Evolutionary conservation across 208 protist genomes (phyloP), one percentile per base, ranked within the genome.

Genomic region (Porcisia hertigi): DNA sequence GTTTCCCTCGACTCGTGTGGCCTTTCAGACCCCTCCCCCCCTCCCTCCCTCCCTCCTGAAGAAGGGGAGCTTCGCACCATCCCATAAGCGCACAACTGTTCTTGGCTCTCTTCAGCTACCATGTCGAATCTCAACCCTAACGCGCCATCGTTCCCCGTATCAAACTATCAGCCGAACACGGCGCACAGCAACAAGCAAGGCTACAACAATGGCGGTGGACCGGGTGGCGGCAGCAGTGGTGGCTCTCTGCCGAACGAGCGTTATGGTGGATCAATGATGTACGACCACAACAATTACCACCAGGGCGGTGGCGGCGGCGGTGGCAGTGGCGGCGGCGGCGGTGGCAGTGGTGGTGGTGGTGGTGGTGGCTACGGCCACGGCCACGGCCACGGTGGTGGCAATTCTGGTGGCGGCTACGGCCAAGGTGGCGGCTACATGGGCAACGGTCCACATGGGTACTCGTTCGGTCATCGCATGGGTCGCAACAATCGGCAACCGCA

Each of bases 71-170:
- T 25, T 8, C 0, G 47, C 65, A 30, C 23, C 14, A 14, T 54
- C 57, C 8, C 14, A 54, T 36, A 47, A 25, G n/a, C 64, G 14
- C 43, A 69, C n/a, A 69, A 49, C 47, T 63, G 45, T 43, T 75
- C 0, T 57, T 45, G 73, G 20, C 63, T 57, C 34, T 45, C 25
- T 43, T 75, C 25, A 58, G 65, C 65, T 18, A 69, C 25, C 55
- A 82, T 82, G 78, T 82, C 78, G 0, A 69, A 74, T 58, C 78
- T 82, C 49, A 82, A 82, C 53, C 78, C 78, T 9, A 77, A 77
- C 67, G 78, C 78, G 36, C 78, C 72, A 16, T 77, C 78, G 23
- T 82, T 78, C 52, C 41, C 54, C 7, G 73, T 58, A 34, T 69
- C 58, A 0, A 73, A 70, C 39, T 76, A 65, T 45, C 70, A 77